Base-by-base conservation (phyloP, 1,139 yeast species). In the Pichia sp. region DNA sequence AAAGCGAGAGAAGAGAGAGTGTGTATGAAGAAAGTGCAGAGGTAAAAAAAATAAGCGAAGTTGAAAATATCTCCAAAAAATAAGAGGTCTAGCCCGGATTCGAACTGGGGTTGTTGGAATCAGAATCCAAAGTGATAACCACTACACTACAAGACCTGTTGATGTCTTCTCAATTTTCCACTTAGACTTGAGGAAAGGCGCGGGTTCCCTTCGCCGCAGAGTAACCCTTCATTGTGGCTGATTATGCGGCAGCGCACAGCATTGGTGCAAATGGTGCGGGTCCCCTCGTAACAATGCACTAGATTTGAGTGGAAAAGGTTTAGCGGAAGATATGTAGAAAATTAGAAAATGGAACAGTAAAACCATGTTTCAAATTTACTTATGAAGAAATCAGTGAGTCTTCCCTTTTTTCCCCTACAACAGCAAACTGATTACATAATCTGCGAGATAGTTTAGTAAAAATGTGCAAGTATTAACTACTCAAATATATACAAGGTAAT, bases 71-170 rank as follows among this genome's bases (percentile, higher is more conserved):
- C 8, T 40, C 19, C 23, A 19, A 42, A 42, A 19, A 19, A 19
- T 19, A 19, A 34, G 10, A 66, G 69, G 68, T 66, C 68, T 62
- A 62, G 66, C 68, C 69, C 69, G 68, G 69, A 66, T 66, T 66
- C 69, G 69, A 66, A 66, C 69, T 65, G 69, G 68, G 68, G 69
- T 66, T 66, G 61, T 60, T 67, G 62, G 69, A 65, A 66, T 66
- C 69, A 66, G 69, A 65, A 66, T 65, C 69, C 62, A 65, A 65
- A 60, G 69, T 66, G 69, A 66, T 66, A 65, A 63, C 69, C 69
- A 64, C 68, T 66, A 66, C 69, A 66, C 69, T 65, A 66, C 66
- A 63, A 66, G 64, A 65, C 68, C 64, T 36, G 40, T 36, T 36
- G n/a, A 11, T 36, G 40, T 5, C n/a, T 36, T 36, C n/a, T 13